Percentiles rank a stretch among this genome's conserved stretches.
phyloP scores from a whole-genome alignment of 129 eudicot species.

The Flaveria trinervia region DNA sequence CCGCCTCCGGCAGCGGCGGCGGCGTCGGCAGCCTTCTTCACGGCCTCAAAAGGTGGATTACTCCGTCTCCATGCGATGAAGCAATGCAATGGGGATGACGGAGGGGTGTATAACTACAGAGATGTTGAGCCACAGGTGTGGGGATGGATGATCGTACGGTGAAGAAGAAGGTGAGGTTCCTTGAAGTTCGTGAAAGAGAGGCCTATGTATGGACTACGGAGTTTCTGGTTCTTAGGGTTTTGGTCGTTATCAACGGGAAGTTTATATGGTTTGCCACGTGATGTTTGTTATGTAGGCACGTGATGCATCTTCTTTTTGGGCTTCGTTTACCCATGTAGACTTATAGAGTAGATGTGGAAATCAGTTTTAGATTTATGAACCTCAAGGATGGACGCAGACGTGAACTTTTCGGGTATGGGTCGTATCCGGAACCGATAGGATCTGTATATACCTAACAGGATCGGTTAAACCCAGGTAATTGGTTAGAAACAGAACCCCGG shows the following conservation, averaged over 20 bases:
- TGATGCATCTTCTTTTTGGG: conserved; percentile 20
- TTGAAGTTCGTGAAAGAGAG: conserved; percentile 26
- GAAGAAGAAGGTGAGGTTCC: conserved; percentile 23
- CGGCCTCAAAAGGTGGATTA: conserved; percentile 66
- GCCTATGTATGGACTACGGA: background rate
- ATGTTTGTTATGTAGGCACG: conserved; percentile 25
- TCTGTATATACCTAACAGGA: no score
- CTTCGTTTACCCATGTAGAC: background rate
- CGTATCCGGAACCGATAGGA: no score
- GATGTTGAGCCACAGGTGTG: conserved; percentile 29
- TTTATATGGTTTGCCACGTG: conserved; percentile 26
- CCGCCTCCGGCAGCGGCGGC: background rate
- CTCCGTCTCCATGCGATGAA: conserved; percentile 58
- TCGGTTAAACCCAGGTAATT: no score
- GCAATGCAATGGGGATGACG: background rate
- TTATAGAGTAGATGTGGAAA: no score
- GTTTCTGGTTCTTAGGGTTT: conserved; percentile 30
- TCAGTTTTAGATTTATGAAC: no score
- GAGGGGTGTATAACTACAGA: background rate
- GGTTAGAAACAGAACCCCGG: no score
- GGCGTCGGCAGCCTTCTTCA: conserved; percentile 75
- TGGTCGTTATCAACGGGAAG: conserved; percentile 28
- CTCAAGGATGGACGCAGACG: no score
- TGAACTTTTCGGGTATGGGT: no score
- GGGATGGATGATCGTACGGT: conserved; percentile 35